Conservation (phyloP, 257 asterid species). For the Penstemon barbatus region DNA sequence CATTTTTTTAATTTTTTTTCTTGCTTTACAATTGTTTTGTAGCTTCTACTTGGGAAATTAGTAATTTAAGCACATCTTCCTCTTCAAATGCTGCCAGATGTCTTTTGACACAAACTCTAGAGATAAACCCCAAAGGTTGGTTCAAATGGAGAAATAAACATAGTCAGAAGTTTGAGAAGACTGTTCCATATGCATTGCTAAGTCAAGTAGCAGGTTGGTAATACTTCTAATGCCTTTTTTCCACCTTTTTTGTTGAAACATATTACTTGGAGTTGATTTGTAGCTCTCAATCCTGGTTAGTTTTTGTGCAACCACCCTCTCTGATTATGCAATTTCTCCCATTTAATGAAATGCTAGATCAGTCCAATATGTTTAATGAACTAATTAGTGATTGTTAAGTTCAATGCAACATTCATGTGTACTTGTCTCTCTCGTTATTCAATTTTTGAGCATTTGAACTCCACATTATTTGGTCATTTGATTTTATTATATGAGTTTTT, state of each 20-base stretch:
- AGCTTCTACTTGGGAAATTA: constrained; percentile 98
- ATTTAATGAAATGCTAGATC: too few relatives aligned
- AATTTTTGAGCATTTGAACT: not conserved
- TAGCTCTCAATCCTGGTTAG: too few relatives aligned
- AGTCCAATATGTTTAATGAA: too few relatives aligned
- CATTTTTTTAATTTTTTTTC: constrained; percentile 28
- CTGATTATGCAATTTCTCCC: too few relatives aligned
- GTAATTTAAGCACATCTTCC: constrained; percentile 56
- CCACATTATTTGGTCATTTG: not conserved
- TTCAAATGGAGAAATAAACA: constrained; percentile 77
- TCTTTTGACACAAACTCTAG: constrained; percentile 83
- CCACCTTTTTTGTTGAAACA: constrained; percentile 14
- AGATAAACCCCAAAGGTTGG: constrained; percentile 81
- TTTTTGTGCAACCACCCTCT: too few relatives aligned
- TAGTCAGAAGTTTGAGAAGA: constrained; percentile 71
- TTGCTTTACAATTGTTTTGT: constrained; percentile 34
- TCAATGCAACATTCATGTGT: too few relatives aligned
- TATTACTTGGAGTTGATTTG: not conserved
- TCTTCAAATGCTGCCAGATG: constrained; percentile 52
- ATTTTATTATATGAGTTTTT: not conserved
- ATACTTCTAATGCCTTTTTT: constrained; percentile 23
- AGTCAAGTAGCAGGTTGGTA: constrained; percentile 94
- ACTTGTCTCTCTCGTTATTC: too few relatives aligned
- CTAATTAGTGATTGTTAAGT: too few relatives aligned
- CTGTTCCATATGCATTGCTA: constrained; percentile 84